phyloP scores from a whole-genome alignment of 2,329 filamentous ascomycete genomes.

The Colletotrichum lupini region DNA sequence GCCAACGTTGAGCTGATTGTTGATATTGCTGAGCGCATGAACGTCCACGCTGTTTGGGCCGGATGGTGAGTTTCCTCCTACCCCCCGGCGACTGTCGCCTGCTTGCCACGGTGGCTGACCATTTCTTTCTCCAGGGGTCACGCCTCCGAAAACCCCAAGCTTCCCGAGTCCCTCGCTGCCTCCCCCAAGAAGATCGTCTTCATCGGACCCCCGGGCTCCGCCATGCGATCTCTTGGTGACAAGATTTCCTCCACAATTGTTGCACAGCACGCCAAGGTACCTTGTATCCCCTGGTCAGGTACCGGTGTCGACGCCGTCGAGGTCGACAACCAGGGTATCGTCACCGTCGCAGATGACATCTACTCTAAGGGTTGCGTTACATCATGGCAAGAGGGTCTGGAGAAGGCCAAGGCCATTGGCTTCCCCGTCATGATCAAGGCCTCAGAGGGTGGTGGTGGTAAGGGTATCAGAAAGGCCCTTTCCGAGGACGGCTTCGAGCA shows the following conservation, averaged over 20 bases:
- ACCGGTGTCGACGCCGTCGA: constrained; percentile 86
- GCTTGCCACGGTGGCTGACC: constrained; percentile 27
- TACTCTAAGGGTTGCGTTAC: constrained; percentile 93
- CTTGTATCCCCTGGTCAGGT: constrained; percentile 99
- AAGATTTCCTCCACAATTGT: constrained; percentile 99
- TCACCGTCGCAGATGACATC: constrained; percentile 86
- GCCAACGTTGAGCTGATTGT: constrained; percentile 99
- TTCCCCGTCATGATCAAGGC: constrained; percentile 99
- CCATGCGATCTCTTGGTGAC: constrained; percentile 98
- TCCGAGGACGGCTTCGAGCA: constrained; percentile 85
- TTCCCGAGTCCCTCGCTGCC: constrained; percentile 94
- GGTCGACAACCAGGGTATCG: constrained; percentile 85
- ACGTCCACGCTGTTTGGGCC: constrained; percentile 98
- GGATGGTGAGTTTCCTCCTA: constrained; percentile 78
- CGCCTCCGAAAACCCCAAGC: constrained; percentile 97
- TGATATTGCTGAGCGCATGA: constrained; percentile 97
- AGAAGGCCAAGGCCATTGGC: constrained; percentile 88
- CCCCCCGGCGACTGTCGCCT: not conserved
- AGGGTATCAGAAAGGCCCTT: constrained; percentile 97
- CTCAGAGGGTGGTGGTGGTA: constrained; percentile 98
- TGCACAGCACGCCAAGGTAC: constrained; percentile 94
- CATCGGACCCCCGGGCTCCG: constrained; percentile 96
- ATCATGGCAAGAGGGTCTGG: constrained; percentile 89
- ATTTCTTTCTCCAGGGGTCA: constrained; percentile 75
- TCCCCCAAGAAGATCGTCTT: constrained; percentile 99